Base-by-base conservation (phyloP, 768 basidiomycete genomes). In the Hygrophoropsis aurantiaca region DNA sequence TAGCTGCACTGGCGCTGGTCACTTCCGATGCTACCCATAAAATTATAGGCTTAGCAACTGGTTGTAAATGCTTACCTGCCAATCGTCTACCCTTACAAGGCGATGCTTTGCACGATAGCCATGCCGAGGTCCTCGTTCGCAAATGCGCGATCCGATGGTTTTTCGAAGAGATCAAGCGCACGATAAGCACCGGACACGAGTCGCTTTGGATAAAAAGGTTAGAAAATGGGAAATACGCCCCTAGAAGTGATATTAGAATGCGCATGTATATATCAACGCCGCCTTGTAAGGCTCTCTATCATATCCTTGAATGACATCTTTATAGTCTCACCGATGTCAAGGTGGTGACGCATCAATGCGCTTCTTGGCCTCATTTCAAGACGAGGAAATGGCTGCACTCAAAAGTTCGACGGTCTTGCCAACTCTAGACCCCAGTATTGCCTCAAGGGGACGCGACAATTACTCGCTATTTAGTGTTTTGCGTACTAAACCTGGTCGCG, bases 401-500 rank as follows among this genome's bases (percentile, higher is more conserved):
- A 93, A 90, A 68, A 70, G 80, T 49, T 67, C 79, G 1, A 50
- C 66, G 8, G 33, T 57, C 2, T 66, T 64, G n/a, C 62, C 65
- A 4, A 59, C 63, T 11, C 54, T 75, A 1, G 60, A 73, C 3
- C 49, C 68, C 1, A 66, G 60, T 32, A 57, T 61, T 8, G 72
- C 80, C 1, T 78, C 87, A 1, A 71, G 95, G 46, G 94, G 94
- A 3, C 76, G 94, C 16, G 82, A 89, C 56, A 83, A 89, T 43
- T 97, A 95, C 62, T 56, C 79, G 4, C 72, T 84, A 15, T 68
- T 82, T 18, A 87, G 90, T 5, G 84, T 87, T 8, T 68, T 97
- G 37, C 87, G 94, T 25, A 97, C 95, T 1, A 98, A 97, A 60
- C 94, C 94, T 5, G 95, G 93, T 2, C 82, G 94, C 43, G 87